Conservation (phyloP, 1,139 yeast species). For the Pneumocystis jirovecii region DNA sequence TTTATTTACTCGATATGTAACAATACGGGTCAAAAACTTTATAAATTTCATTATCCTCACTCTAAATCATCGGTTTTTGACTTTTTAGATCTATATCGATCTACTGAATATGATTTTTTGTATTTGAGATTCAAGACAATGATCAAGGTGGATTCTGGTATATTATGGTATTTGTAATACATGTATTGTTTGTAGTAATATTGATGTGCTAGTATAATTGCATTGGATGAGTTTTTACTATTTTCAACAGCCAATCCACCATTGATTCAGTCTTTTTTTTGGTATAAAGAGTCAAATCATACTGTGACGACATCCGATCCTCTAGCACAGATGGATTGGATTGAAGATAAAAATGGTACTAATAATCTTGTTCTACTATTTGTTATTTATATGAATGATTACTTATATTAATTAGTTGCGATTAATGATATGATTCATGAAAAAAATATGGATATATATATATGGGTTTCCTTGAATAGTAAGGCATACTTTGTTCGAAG, state of each 20-base stretch:
- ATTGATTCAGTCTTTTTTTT: slow-evolving; percentile 21
- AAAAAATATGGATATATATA: slow-evolving; percentile 15
- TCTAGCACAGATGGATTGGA: slow-evolving; percentile 20
- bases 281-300: slow-evolving; percentile 16
- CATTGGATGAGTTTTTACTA: slow-evolving; percentile 22
- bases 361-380: slow-evolving; percentile 16
- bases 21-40: slow-evolving; percentile 20
- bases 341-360: slow-evolving; percentile 18
- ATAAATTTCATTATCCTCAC: slow-evolving; percentile 13
- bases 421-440: slow-evolving; percentile 10
- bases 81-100: slow-evolving; percentile 30
- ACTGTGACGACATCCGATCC: slow-evolving; percentile 16
- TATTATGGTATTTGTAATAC: slow-evolving; percentile 14
- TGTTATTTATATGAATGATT: slow-evolving; percentile 10
- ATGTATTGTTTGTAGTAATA: not conserved
- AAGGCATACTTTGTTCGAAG: slow-evolving; percentile 9
- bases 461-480: slow-evolving; percentile 14
- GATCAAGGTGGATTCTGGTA: slow-evolving; percentile 22
- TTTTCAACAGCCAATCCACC: slow-evolving; percentile 22
- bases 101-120: slow-evolving; percentile 26
- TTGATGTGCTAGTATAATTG: slow-evolving; percentile 14
- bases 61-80: slow-evolving; percentile 15
- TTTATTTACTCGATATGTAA: slow-evolving; percentile 19
- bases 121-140: slow-evolving; percentile 20
- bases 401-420: slow-evolving; percentile 5